phyloP scores from a whole-genome alignment of 139 green algal species.

The Raphidocelis subcapitata region DNA sequence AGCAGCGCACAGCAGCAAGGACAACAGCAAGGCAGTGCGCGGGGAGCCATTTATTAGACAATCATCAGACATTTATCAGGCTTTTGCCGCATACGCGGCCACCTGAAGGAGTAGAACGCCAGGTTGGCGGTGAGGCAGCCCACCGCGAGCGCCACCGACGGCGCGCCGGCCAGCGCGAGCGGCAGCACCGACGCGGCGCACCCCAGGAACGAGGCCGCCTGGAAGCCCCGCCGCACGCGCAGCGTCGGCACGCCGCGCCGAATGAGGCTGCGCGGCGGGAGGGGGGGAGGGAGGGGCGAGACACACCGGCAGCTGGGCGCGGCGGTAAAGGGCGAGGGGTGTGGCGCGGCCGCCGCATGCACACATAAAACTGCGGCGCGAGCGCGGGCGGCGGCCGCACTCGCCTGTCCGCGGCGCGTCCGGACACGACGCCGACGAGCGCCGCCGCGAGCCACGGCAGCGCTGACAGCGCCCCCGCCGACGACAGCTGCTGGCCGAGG shows the following conservation, averaged over 20 bases:
- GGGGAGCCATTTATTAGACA: too few species aligned
- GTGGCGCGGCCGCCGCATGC: too few species aligned
- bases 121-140: constrained; percentile 45
- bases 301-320: too few species aligned
- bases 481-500: constrained; percentile 40
- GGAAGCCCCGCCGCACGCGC: constrained; percentile 45
- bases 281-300: too few species aligned
- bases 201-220: constrained; percentile 49
- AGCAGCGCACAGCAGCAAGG: too few species aligned
- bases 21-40: too few species aligned
- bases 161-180: constrained; percentile 27
- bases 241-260: constrained; percentile 18
- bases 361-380: too few species aligned
- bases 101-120: constrained; percentile 47
- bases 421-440: constrained; percentile 27
- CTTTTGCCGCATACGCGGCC: too few species aligned
- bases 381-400: background rate
- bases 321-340: background rate
- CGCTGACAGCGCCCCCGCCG: constrained; percentile 43
- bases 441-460: constrained; percentile 61
- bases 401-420: constrained; percentile 28
- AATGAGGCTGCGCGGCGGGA: constrained; percentile 21
- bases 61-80: too few species aligned
- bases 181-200: constrained; percentile 45
- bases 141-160: constrained; percentile 10